Base-by-base conservation (phyloP, 2,329 filamentous ascomycete genomes). In the Aspergillus arachidicola region DNA sequence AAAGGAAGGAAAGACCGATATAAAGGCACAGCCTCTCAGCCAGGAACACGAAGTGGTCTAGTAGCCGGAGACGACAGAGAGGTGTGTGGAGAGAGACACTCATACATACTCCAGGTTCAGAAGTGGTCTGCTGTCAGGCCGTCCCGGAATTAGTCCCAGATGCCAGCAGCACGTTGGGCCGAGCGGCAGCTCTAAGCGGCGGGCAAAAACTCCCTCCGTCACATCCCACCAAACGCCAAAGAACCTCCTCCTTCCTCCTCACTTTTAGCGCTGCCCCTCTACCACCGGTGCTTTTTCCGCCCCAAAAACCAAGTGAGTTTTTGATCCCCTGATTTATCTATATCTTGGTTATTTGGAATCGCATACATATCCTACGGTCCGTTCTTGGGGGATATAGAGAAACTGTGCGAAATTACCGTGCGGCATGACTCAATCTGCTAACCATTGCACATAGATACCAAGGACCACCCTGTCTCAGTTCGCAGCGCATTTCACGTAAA, bases 131-230 rank as follows among this genome's bases (percentile, higher is more conserved):
- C 50, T 45, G 56, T 48, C 53, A 51, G 51, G 51, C 51, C 32
- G 51, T 55, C 51, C 28, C 41, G 51, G 61, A 43, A 54, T 51
- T 57, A 59, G 32, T 30, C 38, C 7, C 38, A 41, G 34, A 45
- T 30, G 51, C 51, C 51, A 54, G n/a, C 51, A 55, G 34, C 41
- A 23, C 58, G 64, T 66, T 66, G 64, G 63, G 65, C 63, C 63
- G 65, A 66, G 63, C 59, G 60, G 63, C 61, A 46, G 51, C 57
- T 51, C 43, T 58, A 57, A 58, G 55, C 63, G 59, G 61, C 67
- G 66, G 67, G 59, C 66, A 65, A 68, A 69, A 68, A 54, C 65
- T 64, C 64, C 62, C 65, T 62, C 62, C 61, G 38, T 55, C 48
- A 59, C 63, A 67, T 67, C 68, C 65, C 66, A 67, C 65, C 61